Conservation (phyloP, 352 stramenopile genomes). For the Elongisporangium senticosum region DNA sequence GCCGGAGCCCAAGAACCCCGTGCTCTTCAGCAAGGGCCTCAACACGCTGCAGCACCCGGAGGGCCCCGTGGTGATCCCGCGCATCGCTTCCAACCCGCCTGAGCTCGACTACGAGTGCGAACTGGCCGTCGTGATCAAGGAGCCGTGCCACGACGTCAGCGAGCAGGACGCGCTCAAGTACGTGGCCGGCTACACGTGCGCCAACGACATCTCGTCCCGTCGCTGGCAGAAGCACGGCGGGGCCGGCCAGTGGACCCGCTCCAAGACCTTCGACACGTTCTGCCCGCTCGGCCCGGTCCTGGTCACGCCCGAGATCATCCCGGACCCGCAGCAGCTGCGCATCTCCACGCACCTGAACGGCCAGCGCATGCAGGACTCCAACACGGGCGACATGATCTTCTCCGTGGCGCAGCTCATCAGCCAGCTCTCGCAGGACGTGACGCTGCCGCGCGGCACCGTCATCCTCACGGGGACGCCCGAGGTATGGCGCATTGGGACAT, state of each 20-base stretch:
- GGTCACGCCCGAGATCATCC: slow-evolving; percentile 66
- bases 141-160: slow-evolving; percentile 76
- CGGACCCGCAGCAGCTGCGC: slow-evolving; percentile 65
- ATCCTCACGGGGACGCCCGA: slow-evolving; percentile 90
- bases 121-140: slow-evolving; percentile 84
- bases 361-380: slow-evolving; percentile 82
- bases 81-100: slow-evolving; percentile 47
- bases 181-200: slow-evolving; percentile 85
- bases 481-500: slow-evolving; percentile 18
- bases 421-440: slow-evolving; percentile 86
- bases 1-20: slow-evolving; percentile 64
- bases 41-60: slow-evolving; percentile 76
- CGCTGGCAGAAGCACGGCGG: slow-evolving; percentile 86
- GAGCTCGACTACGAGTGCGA: slow-evolving; percentile 91
- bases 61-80: slow-evolving; percentile 75
- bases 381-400: slow-evolving; percentile 90
- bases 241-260: slow-evolving; percentile 83
- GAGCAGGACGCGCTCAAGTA: slow-evolving; percentile 78
- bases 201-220: slow-evolving; percentile 85
- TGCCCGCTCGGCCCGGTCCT: slow-evolving; percentile 85
- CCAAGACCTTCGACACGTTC: slow-evolving; percentile 90
- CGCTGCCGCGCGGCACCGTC: slow-evolving; percentile 79
- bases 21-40: slow-evolving; percentile 88
- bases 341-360: slow-evolving; percentile 83
- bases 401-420: slow-evolving; percentile 84